Evolutionary conservation across 1,284 basidiomycete species (phyloP).

Genomic region (Calocybe gambosa): DNA sequence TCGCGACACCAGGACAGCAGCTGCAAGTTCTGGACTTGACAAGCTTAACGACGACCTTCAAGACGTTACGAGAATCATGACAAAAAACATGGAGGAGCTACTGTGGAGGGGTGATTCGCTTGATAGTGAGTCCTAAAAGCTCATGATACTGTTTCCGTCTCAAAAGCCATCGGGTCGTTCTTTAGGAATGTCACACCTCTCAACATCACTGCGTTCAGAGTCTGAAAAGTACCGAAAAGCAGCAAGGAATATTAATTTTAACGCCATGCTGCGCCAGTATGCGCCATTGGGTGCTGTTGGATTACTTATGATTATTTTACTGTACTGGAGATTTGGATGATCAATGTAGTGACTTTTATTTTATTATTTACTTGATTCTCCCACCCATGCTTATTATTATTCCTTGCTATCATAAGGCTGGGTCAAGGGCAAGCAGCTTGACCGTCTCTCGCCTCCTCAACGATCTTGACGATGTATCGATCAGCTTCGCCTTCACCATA

Average conservation of each 20-base stretch:
- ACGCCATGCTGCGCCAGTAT: slow-evolving; percentile 93
- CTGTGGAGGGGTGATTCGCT: slow-evolving; percentile 96
- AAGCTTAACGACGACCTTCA: slow-evolving; percentile 93
- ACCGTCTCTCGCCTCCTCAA: slow-evolving; percentile 1
- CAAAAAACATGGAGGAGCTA: slow-evolving; percentile 99
- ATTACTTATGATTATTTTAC: slow-evolving; percentile 77
- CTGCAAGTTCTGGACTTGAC: slow-evolving; percentile 72
- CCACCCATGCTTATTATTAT: slow-evolving; percentile 11
- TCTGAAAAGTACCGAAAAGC: slow-evolving; percentile 97
- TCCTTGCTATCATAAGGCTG: no score
- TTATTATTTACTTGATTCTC: slow-evolving; percentile 11
- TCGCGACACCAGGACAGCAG: slow-evolving; percentile 87
- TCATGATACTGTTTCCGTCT: neutral
- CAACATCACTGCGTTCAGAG: slow-evolving; percentile 95
- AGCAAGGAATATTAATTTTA: slow-evolving; percentile 89
- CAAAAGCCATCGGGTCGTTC: slow-evolving; percentile 1
- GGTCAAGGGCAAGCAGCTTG: slow-evolving; percentile 11
- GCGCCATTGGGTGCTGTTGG: slow-evolving; percentile 83
- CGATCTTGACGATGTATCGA: slow-evolving; percentile 7
- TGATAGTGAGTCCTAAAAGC: slow-evolving; percentile 58
- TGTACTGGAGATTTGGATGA: slow-evolving; percentile 85
- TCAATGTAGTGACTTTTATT: slow-evolving; percentile 16
- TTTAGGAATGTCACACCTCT: slow-evolving; percentile 93
- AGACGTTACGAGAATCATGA: slow-evolving; percentile 99
- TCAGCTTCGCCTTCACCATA: slow-evolving; percentile 22